Evolutionary conservation across 129 eudicot genomes (phyloP).

Genomic region (Arctium minus): DNA sequence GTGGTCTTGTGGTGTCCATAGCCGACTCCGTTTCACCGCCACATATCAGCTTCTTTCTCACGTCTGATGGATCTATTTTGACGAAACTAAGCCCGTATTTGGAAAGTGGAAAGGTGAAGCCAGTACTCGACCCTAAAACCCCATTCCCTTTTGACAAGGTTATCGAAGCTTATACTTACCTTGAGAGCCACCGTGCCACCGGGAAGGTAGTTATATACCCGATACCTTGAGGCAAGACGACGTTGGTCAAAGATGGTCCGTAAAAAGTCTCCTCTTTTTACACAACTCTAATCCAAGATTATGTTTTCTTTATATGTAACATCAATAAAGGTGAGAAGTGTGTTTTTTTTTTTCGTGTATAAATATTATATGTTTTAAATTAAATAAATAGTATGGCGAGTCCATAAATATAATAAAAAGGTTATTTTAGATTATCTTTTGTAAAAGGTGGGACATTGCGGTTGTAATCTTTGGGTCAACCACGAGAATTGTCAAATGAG

Average conservation of each 20-base stretch:
- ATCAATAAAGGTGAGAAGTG: background rate
- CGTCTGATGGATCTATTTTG: conserved; percentile 63
- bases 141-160: conserved; percentile 79
- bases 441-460: background rate
- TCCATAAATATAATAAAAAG: background rate
- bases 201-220: conserved; percentile 88
- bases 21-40: conserved; percentile 71
- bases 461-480: background rate
- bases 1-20: conserved; percentile 65
- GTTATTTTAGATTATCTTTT: background rate
- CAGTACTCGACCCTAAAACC: conserved; percentile 72
- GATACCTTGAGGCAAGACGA: conserved; percentile 41
- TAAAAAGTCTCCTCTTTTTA: background rate
- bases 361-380: background rate
- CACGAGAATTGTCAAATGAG: background rate
- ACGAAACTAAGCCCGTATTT: conserved; percentile 68
- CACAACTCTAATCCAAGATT: background rate
- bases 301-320: background rate
- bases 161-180: conserved; percentile 73
- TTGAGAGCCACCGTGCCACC: conserved; percentile 71
- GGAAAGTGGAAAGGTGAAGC: conserved; percentile 83
- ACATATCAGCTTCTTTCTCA: conserved; percentile 71
- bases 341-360: background rate
- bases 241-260: background rate
- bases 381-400: background rate